A percentile compares a stretch with the other conserved stretches of the same genome.
Evolutionary conservation across 148 eudicot species (phyloP).

Genomic region (Pouteria glomerata): DNA sequence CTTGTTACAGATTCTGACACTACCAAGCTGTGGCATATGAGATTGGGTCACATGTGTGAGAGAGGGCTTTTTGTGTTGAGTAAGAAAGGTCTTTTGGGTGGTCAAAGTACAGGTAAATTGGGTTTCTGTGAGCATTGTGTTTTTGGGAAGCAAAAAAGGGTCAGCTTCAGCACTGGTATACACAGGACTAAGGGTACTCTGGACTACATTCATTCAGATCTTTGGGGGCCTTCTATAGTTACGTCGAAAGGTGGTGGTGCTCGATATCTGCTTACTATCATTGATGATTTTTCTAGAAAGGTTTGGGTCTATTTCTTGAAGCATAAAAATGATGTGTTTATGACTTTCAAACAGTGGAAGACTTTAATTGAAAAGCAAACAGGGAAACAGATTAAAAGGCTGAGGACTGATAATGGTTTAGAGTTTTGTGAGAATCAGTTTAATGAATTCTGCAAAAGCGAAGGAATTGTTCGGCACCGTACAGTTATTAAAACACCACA

Average conservation of each 20-base stretch:
- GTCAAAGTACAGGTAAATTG: too few relatives aligned
- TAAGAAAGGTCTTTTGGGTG: background rate
- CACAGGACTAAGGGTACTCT: too few relatives aligned
- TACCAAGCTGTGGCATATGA: background rate
- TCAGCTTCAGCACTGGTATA: too few relatives aligned
- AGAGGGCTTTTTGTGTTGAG: background rate
- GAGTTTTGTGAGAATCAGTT: background rate
- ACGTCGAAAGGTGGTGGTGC: too few relatives aligned
- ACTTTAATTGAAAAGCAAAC: constrained; percentile 8
- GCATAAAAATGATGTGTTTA: background rate
- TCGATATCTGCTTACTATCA: too few relatives aligned
- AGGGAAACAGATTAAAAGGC: background rate
- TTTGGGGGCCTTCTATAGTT: too few relatives aligned
- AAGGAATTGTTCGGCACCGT: constrained; percentile 12
- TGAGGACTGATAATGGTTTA: constrained; percentile 5
- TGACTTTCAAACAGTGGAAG: constrained; percentile 9
- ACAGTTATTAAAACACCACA: constrained; percentile 13
- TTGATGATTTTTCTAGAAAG: too few relatives aligned
- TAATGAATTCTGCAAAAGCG: background rate
- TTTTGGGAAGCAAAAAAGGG: too few relatives aligned
- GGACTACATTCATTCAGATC: too few relatives aligned
- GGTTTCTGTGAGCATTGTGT: too few relatives aligned
- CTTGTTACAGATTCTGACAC: background rate
- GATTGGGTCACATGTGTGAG: background rate
- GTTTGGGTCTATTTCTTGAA: too few relatives aligned